Conservation (phyloP, 495 filamentous ascomycete species). For the Penicillium diatomitis region DNA sequence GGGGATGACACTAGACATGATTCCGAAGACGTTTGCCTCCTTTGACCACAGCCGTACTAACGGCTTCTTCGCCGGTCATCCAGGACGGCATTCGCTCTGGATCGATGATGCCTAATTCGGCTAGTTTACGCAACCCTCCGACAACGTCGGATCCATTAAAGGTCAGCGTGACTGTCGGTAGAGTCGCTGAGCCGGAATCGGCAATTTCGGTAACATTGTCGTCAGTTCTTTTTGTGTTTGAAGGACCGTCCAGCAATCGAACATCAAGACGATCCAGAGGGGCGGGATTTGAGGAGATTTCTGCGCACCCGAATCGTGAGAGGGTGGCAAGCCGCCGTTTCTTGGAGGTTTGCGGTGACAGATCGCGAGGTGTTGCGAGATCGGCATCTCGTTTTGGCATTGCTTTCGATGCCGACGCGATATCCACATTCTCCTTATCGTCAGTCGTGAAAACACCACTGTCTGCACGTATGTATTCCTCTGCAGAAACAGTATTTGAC, state of each 20-base stretch:
- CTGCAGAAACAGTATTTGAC: slow-evolving; percentile 29
- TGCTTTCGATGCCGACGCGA: background rate
- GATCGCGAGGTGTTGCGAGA: too few relatives aligned
- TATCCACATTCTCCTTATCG: slow-evolving; percentile 17
- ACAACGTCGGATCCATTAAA: slow-evolving; percentile 77
- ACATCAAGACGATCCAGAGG: slow-evolving; percentile 25
- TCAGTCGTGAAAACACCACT: slow-evolving; percentile 7
- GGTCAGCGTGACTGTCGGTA: slow-evolving; percentile 44
- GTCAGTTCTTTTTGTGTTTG: background rate
- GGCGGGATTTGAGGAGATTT: slow-evolving; percentile 17
- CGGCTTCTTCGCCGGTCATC: slow-evolving; percentile 82
- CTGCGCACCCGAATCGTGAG: slow-evolving; percentile 39
- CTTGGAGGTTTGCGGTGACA: slow-evolving; percentile 27
- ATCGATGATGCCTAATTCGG: slow-evolving; percentile 64
- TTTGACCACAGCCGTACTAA: slow-evolving; percentile 60
- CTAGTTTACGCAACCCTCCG: slow-evolving; percentile 63
- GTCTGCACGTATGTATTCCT: slow-evolving; percentile 27
- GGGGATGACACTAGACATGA: slow-evolving; percentile 4
- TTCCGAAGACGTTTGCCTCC: slow-evolving; percentile 41
- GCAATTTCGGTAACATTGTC: slow-evolving; percentile 6
- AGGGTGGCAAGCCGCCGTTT: slow-evolving; percentile 49
- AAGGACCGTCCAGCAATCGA: slow-evolving; percentile 23
- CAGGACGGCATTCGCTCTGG: slow-evolving; percentile 75
- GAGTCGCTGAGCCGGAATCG: background rate
- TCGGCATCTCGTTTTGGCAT: too few relatives aligned